Base-by-base conservation (phyloP, 2,329 filamentous ascomycete genomes). In the Whalleya microplaca region DNA sequence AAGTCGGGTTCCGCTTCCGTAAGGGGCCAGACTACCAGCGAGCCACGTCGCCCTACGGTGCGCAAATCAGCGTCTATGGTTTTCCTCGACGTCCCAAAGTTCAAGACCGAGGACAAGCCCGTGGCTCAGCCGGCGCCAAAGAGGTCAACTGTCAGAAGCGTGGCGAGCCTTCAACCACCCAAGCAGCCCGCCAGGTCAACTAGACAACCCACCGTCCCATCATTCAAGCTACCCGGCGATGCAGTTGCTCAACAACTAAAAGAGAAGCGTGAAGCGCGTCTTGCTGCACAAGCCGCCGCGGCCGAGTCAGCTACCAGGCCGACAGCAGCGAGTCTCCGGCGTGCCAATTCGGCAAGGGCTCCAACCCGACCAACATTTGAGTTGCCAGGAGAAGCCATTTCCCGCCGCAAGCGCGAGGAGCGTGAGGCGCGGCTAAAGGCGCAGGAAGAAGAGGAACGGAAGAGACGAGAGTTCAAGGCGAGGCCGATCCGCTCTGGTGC, bases 181-280 rank as follows among this genome's bases (percentile, higher is more conserved):
- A 84, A 79, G 62, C 71, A 76, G 19, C 68, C 75, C 5, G 69
- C 72, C 20, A 87, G 80, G 66, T 84, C 84, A 8, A 76, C 73
- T 40, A 88, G 84, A 66, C 74, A 78, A 16, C 75, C 75, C 2
- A 88, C 84, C 1, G 71, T 80, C 8, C 71, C 85, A 1, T 80
- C 77, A 0, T 88, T 87, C 67, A 84, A 87, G 69, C 78, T 89
- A 12, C 84, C 85, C 0, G 85, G 86, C 9, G 85, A 88, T 44
- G 83, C 82, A 40, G 78, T 87, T 9, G 80, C 84, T 41, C 79
- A 60, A 18, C 64, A 66, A 29, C 45, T 68, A 21, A 67, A 66
- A 51, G 67, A 69, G 56, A 65, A 65, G 55, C 66, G 64, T 12
- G 84, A 86, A 55, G 81, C 82, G 44, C 82, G 85, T 23, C 68